Evolutionary conservation across 108 stramenopile species (phyloP).

Genomic region (Conticribra weissflogii): DNA sequence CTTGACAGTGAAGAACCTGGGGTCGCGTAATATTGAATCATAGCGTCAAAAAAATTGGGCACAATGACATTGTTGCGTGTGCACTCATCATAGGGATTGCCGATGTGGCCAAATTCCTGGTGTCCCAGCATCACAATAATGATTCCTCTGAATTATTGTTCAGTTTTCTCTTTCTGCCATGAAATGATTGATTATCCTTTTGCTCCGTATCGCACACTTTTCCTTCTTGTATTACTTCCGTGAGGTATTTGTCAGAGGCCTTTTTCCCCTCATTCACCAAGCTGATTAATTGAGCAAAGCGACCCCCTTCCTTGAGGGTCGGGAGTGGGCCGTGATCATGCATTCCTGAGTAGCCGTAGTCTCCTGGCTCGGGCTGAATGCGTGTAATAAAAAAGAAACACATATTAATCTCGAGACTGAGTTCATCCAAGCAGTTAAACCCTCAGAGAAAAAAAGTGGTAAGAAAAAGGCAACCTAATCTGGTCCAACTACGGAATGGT

Average conservation of each 20-base stretch:
- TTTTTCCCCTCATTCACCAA: conserved; percentile 68
- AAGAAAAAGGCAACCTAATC: background rate
- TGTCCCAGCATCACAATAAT: no score
- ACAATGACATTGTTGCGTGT: no score
- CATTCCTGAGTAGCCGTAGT: conserved; percentile 71
- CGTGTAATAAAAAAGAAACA: background rate
- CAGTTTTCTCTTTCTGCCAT: background rate
- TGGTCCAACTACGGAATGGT: no score
- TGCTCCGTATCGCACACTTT: conserved; percentile 13
- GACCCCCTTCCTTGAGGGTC: conserved; percentile 65
- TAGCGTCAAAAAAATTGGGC: no score
- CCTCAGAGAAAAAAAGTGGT: background rate
- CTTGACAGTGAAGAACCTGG: no score
- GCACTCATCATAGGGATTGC: no score
- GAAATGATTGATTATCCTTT: background rate
- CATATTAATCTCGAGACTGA: background rate
- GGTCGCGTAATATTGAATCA: no score
- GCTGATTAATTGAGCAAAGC: conserved; percentile 61
- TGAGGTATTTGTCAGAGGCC: conserved; percentile 68
- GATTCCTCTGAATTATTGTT: no score
- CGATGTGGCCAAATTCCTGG: no score
- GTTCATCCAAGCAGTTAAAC: no score
- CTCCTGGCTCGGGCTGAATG: conserved; percentile 47
- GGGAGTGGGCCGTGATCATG: conserved; percentile 81
- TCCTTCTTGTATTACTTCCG: conserved; percentile 64